These are phyloP conservation scores for Mortierella alpina DNA, from an alignment of 192 early-diverging fungal species.

Conservation along the genomic window DNA sequence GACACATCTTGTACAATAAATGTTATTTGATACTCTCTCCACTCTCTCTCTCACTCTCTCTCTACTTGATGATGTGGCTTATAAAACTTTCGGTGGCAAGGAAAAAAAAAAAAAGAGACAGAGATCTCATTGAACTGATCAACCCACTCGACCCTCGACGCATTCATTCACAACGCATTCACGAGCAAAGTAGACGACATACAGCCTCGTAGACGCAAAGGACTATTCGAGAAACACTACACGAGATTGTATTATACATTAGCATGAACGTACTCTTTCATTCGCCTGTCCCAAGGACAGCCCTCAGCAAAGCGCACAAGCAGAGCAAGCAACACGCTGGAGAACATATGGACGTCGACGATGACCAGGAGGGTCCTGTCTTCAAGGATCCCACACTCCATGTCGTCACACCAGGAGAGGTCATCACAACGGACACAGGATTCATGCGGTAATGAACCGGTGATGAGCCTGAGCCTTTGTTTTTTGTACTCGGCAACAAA, in stretches of 20 bases:
- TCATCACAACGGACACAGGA: conserved; percentile 75
- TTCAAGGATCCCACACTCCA: conserved; percentile 30
- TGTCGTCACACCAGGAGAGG: conserved; percentile 84
- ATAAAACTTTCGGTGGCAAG: no score
- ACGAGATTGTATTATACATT: background rate
- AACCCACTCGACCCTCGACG: no score
- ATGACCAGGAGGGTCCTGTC: conserved; percentile 5
- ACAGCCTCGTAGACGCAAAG: no score
- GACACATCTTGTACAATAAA: background rate
- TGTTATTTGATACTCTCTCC: no score
- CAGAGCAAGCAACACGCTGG: conserved; percentile 7
- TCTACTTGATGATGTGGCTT: background rate
- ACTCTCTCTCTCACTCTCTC: no score
- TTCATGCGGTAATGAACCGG: conserved; percentile 73
- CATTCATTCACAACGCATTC: no score
- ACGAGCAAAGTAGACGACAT: no score
- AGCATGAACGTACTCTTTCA: conserved; percentile 40
- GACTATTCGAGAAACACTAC: no score
- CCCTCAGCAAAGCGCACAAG: conserved; percentile 2
- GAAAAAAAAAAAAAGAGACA: no score
- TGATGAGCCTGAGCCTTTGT: no score
- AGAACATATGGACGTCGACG: conserved; percentile 56
- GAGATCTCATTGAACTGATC: no score
- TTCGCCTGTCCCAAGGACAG: conserved; percentile 26
- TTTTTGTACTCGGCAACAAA: no score